Conservation (phyloP, 257 asterid genomes). For the Ajuga chamaepitys region DNA sequence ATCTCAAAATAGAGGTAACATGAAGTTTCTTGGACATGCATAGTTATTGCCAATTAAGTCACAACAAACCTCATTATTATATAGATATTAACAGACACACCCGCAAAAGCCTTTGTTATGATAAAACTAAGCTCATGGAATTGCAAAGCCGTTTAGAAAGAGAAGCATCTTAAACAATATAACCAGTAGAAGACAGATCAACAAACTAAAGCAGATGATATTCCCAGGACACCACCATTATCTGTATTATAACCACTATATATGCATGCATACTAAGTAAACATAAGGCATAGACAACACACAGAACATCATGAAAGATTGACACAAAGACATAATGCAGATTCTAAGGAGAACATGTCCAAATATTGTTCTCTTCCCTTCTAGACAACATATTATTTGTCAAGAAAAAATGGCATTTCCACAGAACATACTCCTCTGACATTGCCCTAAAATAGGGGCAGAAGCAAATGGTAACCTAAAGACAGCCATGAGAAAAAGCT, state of each 20-base stretch:
- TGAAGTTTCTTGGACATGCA: not conserved
- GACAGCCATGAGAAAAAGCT: not conserved
- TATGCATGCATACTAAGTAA: not conserved
- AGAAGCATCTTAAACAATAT: conserved; percentile 7
- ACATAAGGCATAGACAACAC: not conserved
- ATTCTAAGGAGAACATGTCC: not conserved
- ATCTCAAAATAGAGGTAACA: not conserved
- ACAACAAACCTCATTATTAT: not conserved
- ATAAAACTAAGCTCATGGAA: not conserved
- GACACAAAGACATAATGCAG: not conserved
- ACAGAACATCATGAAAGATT: not conserved
- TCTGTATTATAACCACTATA: not conserved
- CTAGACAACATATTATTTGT: not conserved
- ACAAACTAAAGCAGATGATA: not conserved
- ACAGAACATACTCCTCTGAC: not conserved
- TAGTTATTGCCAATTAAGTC: not conserved
- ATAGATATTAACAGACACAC: not conserved
- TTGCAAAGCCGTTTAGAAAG: conserved; percentile 5
- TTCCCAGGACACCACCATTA: not conserved
- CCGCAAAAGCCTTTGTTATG: not conserved
- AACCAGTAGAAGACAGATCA: not conserved
- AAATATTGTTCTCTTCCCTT: not conserved
- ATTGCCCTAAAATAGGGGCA: not conserved
- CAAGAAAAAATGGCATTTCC: not conserved
- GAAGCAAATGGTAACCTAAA: not conserved